Conservation (phyloP, 2,329 filamentous ascomycete species). For the Aspergillus eucalypticola region DNA sequence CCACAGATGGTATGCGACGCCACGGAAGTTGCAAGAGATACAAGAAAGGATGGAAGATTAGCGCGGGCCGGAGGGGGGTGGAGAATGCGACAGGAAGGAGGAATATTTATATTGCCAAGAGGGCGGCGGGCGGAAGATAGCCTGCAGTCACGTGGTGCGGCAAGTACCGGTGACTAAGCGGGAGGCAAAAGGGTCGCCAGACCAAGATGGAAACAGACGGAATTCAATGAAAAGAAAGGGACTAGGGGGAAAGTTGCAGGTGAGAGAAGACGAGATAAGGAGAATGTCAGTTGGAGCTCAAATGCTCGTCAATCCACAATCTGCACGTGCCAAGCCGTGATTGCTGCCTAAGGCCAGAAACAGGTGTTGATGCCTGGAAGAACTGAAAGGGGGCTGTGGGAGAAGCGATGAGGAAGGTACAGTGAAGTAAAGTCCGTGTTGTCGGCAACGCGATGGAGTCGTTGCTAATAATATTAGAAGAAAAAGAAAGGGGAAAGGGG, state of each 20-base stretch:
- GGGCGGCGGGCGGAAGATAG: constrained; percentile 22
- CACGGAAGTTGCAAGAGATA: constrained; percentile 25
- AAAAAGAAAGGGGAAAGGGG: constrained; percentile 4
- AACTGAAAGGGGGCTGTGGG: background rate
- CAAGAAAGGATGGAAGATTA: constrained; percentile 26
- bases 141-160: constrained; percentile 39
- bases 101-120: constrained; percentile 49
- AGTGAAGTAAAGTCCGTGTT: constrained; percentile 9
- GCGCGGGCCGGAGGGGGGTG: constrained; percentile 32
- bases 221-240: constrained; percentile 5
- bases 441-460: constrained; percentile 11
- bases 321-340: constrained; percentile 17
- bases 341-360: constrained; percentile 18
- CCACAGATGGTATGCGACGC: constrained; percentile 21
- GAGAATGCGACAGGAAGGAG: constrained; percentile 42
- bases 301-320: constrained; percentile 20
- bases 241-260: constrained; percentile 6
- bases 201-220: constrained; percentile 11
- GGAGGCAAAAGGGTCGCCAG: constrained; percentile 13
- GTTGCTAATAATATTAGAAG: constrained; percentile 16
- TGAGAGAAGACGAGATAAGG: constrained; percentile 15
- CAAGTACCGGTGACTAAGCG: constrained; percentile 27
- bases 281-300: constrained; percentile 16
- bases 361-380: background rate
- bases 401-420: background rate